Evolutionary conservation across 2,329 filamentous ascomycete species (phyloP).

Genomic region (Fulvia fulva): DNA sequence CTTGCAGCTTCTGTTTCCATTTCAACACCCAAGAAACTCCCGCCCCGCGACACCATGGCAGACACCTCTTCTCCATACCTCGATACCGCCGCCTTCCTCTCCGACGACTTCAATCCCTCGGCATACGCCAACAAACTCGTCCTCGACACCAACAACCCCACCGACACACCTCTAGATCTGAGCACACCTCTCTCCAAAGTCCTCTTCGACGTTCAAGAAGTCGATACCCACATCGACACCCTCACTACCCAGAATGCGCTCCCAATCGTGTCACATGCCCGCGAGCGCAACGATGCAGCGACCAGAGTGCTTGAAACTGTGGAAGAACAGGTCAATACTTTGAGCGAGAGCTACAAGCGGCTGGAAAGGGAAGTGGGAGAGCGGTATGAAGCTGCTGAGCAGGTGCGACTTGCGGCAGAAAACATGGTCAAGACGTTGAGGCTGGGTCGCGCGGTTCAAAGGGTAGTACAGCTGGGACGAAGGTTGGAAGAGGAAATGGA

Average conservation of each 20-base stretch:
- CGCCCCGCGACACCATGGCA: neutral
- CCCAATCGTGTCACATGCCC: conserved; percentile 74
- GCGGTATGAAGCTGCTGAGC: conserved; percentile 80
- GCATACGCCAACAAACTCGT: conserved; percentile 86
- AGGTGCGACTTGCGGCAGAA: conserved; percentile 72
- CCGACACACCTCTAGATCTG: conserved; percentile 84
- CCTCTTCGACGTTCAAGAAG: conserved; percentile 93
- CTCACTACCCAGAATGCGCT: conserved; percentile 81
- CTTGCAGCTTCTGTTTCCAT: no score
- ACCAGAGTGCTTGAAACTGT: conserved; percentile 69
- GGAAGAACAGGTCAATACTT: conserved; percentile 70
- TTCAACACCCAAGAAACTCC: neutral
- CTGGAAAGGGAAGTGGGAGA: conserved; percentile 81
- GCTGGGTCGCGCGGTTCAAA: conserved; percentile 69
- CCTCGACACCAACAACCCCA: conserved; percentile 84
- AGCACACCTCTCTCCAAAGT: conserved; percentile 90
- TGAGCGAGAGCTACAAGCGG: conserved; percentile 81
- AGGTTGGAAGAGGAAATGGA: conserved; percentile 83
- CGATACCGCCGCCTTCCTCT: conserved; percentile 88
- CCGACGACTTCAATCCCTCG: conserved; percentile 74
- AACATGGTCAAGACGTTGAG: conserved; percentile 76
- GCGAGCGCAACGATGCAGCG: conserved; percentile 68
- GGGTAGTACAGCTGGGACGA: conserved; percentile 75
- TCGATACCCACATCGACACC: conserved; percentile 90
- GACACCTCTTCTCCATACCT: conserved; percentile 58